Evolutionary conservation across 345 rosid species (phyloP).

Genomic region (Limnanthes douglasii): DNA sequence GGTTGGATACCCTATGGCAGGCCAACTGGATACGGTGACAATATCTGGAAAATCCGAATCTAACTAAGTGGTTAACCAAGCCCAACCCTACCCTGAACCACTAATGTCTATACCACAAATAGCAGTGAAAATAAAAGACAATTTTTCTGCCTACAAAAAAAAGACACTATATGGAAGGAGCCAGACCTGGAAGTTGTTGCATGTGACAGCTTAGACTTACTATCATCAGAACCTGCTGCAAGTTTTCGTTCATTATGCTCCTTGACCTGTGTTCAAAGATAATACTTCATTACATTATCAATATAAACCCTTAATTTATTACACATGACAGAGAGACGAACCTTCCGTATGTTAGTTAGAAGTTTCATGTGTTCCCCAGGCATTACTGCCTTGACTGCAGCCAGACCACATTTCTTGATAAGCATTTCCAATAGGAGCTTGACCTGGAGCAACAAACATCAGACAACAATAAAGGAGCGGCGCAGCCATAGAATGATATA

Average conservation of each 20-base stretch:
- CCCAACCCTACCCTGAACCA: too few relatives aligned
- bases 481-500: constrained; percentile 1
- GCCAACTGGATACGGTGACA: too few relatives aligned
- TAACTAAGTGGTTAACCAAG: too few relatives aligned
- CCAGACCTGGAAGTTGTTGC: constrained; percentile 81
- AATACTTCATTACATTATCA: too few relatives aligned
- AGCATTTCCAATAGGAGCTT: constrained; percentile 95
- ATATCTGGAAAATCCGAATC: too few relatives aligned
- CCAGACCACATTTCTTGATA: constrained; percentile 76
- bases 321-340: constrained; percentile 12
- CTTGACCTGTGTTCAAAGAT: constrained; percentile 37
- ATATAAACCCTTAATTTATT: too few relatives aligned
- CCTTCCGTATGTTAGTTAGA: constrained; percentile 91
- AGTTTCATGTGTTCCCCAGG: constrained; percentile 95
- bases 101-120: too few relatives aligned
- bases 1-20: too few relatives aligned
- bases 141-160: too few relatives aligned
- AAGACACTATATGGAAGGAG: too few relatives aligned
- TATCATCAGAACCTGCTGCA: constrained; percentile 42
- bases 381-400: constrained; percentile 94
- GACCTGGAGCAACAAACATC: constrained; percentile 31
- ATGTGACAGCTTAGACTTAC: constrained; percentile 50
- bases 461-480: constrained; percentile 3
- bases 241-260: constrained; percentile 63
- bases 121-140: too few relatives aligned